A percentile compares a stretch with the other conserved stretches of the same genome.
Evolutionary conservation across 164 flowering plant genomes (phyloP).

Genomic region (Hamamelis virginiana): DNA sequence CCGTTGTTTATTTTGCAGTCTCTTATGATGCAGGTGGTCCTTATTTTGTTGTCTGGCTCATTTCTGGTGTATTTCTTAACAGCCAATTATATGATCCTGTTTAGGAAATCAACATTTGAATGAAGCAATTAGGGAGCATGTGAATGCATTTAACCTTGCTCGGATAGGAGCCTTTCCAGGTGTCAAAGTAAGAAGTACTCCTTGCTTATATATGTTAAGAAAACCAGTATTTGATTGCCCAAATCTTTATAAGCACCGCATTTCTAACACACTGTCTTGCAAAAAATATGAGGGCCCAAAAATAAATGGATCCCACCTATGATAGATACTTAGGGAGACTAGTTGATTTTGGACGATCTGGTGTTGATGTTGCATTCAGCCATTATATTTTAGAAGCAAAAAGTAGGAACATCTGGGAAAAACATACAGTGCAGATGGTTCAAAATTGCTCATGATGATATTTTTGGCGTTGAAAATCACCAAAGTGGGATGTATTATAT

Average conservation of each 20-base stretch:
- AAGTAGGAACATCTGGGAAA: too few species aligned
- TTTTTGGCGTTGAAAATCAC: background rate
- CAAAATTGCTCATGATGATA: background rate
- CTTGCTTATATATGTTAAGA: background rate
- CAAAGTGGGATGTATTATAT: background rate
- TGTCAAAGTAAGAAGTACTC: slow-evolving; percentile 26
- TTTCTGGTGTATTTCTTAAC: background rate
- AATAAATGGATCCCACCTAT: background rate
- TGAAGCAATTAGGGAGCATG: slow-evolving; percentile 28
- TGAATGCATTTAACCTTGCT: slow-evolving; percentile 27
- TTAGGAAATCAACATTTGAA: slow-evolving; percentile 34
- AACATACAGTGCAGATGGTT: background rate
- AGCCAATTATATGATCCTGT: slow-evolving; percentile 2
- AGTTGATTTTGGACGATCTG: background rate
- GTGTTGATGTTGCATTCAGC: too few species aligned
- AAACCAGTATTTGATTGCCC: background rate
- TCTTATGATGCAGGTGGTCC: background rate
- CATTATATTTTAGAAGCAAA: background rate
- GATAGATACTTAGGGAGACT: background rate
- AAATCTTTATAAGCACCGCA: background rate
- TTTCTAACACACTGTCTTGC: background rate
- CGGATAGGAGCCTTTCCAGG: slow-evolving; percentile 47
- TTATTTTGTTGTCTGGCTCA: background rate
- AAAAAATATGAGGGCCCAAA: too few species aligned
- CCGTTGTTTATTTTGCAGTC: background rate